phyloP scores from a whole-genome alignment of 805 yeast genomes.

The Zygoascus bituminiphila region DNA sequence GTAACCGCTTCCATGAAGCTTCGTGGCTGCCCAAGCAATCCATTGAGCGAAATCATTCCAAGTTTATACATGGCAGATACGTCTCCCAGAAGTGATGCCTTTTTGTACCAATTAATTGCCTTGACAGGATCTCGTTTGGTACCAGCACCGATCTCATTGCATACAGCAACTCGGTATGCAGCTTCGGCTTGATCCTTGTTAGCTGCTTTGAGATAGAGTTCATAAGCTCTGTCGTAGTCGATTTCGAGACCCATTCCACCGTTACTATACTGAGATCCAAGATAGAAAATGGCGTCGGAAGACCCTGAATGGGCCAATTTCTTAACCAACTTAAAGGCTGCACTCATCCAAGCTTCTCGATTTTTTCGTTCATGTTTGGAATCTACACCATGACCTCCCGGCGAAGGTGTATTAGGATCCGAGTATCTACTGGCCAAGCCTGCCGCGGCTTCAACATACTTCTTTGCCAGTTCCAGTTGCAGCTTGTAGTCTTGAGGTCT shows the following conservation, averaged over 20 bases:
- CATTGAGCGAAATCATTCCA: conserved; percentile 55
- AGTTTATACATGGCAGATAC: conserved; percentile 66
- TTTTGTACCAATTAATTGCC: conserved; percentile 47
- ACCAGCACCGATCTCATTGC: conserved; percentile 61
- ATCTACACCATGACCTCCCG: conserved; percentile 30
- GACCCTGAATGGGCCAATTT: conserved; percentile 40
- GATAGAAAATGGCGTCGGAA: conserved; percentile 48
- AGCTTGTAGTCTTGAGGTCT: conserved; percentile 35
- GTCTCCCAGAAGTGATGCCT: conserved; percentile 55
- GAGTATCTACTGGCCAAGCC: conserved; percentile 28
- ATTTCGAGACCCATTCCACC: conserved; percentile 42
- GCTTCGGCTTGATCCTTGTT: conserved; percentile 49
- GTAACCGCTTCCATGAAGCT: conserved; percentile 37
- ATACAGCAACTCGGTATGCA: conserved; percentile 61
- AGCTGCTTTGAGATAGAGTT: conserved; percentile 52
- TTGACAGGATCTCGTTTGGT: conserved; percentile 34
- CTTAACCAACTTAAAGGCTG: conserved; percentile 52
- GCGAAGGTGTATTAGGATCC: conserved; percentile 34
- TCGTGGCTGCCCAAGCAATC: conserved; percentile 34
- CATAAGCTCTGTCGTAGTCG: conserved; percentile 55
- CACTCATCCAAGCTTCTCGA: conserved; percentile 45
- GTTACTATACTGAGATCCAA: conserved; percentile 53
- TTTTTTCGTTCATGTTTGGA: conserved; percentile 42
- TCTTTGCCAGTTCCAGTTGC: conserved; percentile 60
- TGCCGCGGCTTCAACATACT: conserved; percentile 41